phyloP scores from a whole-genome alignment of 306 rosid species.

The Phaseolus lunatus region DNA sequence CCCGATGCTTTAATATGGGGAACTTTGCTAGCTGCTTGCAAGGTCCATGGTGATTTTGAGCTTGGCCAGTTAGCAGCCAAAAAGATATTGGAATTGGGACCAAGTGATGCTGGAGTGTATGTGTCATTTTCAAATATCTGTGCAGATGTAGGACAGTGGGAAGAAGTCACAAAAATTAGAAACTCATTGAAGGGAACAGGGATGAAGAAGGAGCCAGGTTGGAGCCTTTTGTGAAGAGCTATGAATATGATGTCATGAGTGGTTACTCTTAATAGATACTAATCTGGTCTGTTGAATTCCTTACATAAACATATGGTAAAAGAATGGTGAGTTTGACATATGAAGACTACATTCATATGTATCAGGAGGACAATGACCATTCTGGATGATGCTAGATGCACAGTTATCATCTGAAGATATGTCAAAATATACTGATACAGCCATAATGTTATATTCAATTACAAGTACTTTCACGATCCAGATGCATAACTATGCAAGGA shows the following conservation, averaged over 20 bases:
- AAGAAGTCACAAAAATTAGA: slow-evolving; percentile 71
- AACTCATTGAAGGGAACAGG: slow-evolving; percentile 62
- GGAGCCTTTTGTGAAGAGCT: slow-evolving; percentile 64
- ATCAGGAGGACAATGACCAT: background rate
- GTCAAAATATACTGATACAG: background rate
- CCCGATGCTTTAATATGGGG: slow-evolving; percentile 77
- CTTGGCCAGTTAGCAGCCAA: slow-evolving; percentile 71
- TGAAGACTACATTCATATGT: slow-evolving; percentile 16
- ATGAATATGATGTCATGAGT: slow-evolving; percentile 18
- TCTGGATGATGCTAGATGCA: slow-evolving; percentile 17
- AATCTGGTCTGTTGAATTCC: slow-evolving; percentile 4
- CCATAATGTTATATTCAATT: background rate
- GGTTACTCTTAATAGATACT: slow-evolving; percentile 5
- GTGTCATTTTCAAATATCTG: slow-evolving; percentile 75
- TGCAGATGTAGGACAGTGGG: slow-evolving; percentile 79
- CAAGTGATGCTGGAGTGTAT: slow-evolving; percentile 66
- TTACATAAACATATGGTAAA: background rate
- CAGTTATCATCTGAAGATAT: background rate
- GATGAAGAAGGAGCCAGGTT: slow-evolving; percentile 69
- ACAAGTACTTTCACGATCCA: background rate
- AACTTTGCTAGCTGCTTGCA: slow-evolving; percentile 80
- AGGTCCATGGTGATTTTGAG: slow-evolving; percentile 73
- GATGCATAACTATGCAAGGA: background rate
- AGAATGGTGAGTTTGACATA: background rate
- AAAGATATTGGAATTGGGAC: slow-evolving; percentile 66